A percentile compares a stretch with the other conserved stretches of the same genome.
Evolutionary conservation across 179 eudicot species (phyloP).

Genomic region (Camellia oleifera): DNA sequence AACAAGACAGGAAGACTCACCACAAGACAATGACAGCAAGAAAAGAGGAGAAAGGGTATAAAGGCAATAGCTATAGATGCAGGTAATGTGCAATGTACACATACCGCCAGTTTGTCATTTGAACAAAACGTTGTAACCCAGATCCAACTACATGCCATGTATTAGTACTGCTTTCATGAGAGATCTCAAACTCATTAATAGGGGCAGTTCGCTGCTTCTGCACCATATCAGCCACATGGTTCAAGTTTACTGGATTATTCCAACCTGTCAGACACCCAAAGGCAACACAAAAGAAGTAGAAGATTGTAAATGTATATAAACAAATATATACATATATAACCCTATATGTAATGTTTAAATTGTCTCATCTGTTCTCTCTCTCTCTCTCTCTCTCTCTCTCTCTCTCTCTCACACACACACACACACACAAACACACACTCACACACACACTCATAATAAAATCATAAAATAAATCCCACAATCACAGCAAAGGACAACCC

Average conservation of each 20-base stretch:
- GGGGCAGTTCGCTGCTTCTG: conserved; percentile 67
- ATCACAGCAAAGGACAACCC: neutral
- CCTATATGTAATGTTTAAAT: neutral
- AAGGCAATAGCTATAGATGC: too few species aligned
- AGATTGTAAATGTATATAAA: neutral
- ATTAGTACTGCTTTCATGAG: conserved; percentile 53
- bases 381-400: neutral
- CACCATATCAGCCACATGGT: conserved; percentile 84
- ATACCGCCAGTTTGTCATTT: conserved; percentile 99
- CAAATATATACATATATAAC: neutral
- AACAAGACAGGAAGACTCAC: neutral
- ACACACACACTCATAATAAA: neutral
- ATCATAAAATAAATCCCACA: neutral
- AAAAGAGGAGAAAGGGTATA: neutral
- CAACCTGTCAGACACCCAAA: conserved; percentile 32
- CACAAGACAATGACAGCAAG: conserved; percentile 1
- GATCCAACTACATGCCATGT: conserved; percentile 82
- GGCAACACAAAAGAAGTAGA: neutral
- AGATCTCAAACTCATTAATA: conserved; percentile 68
- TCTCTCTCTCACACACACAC: neutral
- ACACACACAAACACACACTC: too few species aligned
- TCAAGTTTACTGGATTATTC: conserved; percentile 48
- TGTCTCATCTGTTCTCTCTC: neutral
- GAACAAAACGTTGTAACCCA: conserved; percentile 91
- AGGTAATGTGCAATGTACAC: conserved; percentile 1